Evolutionary conservation across 2,329 filamentous ascomycete species (phyloP).

Genomic region (Trichoderma lentiforme): DNA sequence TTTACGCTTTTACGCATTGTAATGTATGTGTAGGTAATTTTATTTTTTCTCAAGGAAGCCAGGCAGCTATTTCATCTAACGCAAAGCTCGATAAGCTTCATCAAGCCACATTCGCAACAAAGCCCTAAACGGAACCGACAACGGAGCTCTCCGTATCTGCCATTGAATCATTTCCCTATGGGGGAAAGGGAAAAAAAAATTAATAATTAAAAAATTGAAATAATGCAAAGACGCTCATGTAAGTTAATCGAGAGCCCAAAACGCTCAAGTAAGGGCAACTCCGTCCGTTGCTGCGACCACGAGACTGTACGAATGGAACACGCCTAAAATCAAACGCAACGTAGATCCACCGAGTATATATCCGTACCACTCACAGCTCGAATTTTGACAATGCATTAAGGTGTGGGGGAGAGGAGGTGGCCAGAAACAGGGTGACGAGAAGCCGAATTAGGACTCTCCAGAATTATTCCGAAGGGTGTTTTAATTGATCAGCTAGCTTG

Average conservation of each 20-base stretch:
- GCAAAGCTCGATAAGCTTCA: background rate
- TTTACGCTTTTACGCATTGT: too few species aligned
- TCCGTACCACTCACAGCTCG: conserved; percentile 10
- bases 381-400: background rate
- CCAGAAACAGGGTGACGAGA: background rate
- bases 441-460: background rate
- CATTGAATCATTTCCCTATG: background rate
- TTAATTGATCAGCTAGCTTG: background rate
- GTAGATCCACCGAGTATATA: conserved; percentile 10
- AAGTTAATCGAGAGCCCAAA: background rate
- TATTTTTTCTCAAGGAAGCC: background rate
- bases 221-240: background rate
- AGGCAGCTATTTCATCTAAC: background rate
- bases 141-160: background rate
- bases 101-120: background rate
- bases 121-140: background rate
- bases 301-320: background rate
- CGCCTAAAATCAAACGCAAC: background rate
- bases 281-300: background rate
- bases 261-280: background rate
- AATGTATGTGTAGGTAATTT: background rate
- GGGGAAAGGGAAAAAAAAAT: background rate
- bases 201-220: background rate
- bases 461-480: background rate
- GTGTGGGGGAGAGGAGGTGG: background rate